These are phyloP conservation scores for Cytospora schulzeri DNA, from an alignment of 2,329 filamentous ascomycete species.

Conservation along the genomic window DNA sequence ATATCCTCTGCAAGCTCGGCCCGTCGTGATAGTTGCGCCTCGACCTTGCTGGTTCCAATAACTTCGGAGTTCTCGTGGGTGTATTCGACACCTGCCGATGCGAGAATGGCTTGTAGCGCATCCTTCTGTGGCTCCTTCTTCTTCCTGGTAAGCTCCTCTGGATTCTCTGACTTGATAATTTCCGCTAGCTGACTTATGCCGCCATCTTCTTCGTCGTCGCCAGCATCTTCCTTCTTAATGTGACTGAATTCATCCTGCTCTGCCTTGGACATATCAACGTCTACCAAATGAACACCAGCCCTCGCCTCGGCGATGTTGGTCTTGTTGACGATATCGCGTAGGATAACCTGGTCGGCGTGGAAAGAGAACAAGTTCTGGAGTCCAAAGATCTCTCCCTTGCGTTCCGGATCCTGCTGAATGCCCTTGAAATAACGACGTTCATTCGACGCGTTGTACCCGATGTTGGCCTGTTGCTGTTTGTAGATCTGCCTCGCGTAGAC, in stretches of 20 bases:
- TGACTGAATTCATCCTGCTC: constrained; percentile 46
- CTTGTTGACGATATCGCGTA: constrained; percentile 97
- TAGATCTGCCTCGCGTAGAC: constrained; percentile 97
- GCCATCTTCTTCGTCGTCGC: constrained; percentile 60
- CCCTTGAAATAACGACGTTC: constrained; percentile 96
- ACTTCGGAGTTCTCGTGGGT: constrained; percentile 97
- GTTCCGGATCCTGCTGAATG: constrained; percentile 78
- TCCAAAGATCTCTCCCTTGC: constrained; percentile 94
- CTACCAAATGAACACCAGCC: constrained; percentile 78
- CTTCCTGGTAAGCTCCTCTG: constrained; percentile 38
- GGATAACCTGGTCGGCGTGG: constrained; percentile 74
- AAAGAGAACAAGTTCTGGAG: constrained; percentile 85
- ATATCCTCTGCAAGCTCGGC: constrained; percentile 64
- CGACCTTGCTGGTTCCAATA: constrained; percentile 88
- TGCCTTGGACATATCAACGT: constrained; percentile 69
- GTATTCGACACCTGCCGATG: constrained; percentile 87
- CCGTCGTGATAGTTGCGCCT: constrained; percentile 76
- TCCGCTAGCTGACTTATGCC: constrained; percentile 74
- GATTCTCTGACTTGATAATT: constrained; percentile 54
- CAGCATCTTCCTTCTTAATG: constrained; percentile 47
- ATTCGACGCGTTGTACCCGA: constrained; percentile 89
- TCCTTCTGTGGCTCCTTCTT: constrained; percentile 58
- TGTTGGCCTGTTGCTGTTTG: constrained; percentile 98
- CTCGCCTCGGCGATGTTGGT: constrained; percentile 95
- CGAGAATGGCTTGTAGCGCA: constrained; percentile 84